Base-by-base conservation (phyloP, 805 yeast species). In the Brettanomyces bruxellensis region DNA sequence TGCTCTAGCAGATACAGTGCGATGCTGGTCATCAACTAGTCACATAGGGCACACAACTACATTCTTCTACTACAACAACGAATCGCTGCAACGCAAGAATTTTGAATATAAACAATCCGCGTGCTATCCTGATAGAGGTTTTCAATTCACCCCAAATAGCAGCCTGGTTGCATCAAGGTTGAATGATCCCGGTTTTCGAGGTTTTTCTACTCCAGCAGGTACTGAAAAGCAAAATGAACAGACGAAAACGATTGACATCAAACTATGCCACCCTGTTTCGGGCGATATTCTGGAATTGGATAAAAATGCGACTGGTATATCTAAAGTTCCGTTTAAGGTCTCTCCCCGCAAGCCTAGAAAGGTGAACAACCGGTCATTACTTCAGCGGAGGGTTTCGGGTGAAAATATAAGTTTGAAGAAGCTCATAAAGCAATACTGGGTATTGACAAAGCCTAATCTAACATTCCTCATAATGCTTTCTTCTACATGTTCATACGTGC, bases 401-500 rank as follows among this genome's bases (percentile, higher is more conserved):
- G 58, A 61, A 23, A 51, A 55, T 34, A 46, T 54, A 28, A 47
- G 62, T 3, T 56, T 70, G 36, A 72, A 65, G 52, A 67, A 72
- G 44, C 40, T 71, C n/a, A 59, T 74, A 0, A 71, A 72, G 24
- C 84, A 89, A 1, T 89, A 87, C 58, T 45, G 88, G 8, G 86
- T 86, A 49, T 73, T 93, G n/a, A 78, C 96, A 4, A 93, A 93
- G 64, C 99, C 99, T 13, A 75, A 88, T 47, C 72, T 93, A 46
- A 86, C 97, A 0, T 78, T 89, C 5, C 67, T 93, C 37, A 95
- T 93, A 12, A 95, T 91, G 63, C 69, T 93, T 22, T 86, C 96
- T 45, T 84, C 96, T 0, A 88, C 93, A 56, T 88, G 97, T 51
- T 84, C 97, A 0, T 93, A 91, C 61, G 97, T 97, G 0, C 68